Conservation (phyloP, 2,329 filamentous ascomycete genomes). For the Parascedosporium putredinis region DNA sequence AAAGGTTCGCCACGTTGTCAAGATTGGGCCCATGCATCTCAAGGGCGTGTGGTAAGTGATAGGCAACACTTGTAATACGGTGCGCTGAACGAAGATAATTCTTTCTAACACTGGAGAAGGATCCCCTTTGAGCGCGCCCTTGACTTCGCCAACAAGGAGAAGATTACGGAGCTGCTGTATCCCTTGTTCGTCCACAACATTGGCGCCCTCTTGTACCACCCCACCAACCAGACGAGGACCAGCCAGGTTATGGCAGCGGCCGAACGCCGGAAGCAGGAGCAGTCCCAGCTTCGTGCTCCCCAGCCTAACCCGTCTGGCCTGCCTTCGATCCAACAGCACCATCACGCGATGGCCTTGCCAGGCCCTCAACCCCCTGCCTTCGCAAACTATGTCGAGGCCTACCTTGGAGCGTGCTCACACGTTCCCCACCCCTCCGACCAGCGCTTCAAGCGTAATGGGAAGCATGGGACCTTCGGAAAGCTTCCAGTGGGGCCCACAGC, state of each 20-base stretch:
- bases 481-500: conserved; percentile 63
- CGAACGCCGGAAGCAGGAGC: conserved; percentile 65
- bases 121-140: conserved; percentile 96
- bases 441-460: conserved; percentile 74
- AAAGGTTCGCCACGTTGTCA: conserved; percentile 92
- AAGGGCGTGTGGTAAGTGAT: conserved; percentile 88
- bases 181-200: conserved; percentile 98
- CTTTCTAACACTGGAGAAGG: too few species aligned
- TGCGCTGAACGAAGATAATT: too few species aligned
- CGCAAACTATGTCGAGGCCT: conserved; percentile 67
- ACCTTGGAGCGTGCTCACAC: conserved; percentile 77
- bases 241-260: conserved; percentile 81
- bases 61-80: too few species aligned
- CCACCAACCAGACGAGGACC: conserved; percentile 72
- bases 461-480: conserved; percentile 64
- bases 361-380: conserved; percentile 46
- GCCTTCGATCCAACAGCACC: conserved; percentile 59
- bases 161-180: conserved; percentile 92
- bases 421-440: conserved; percentile 88
- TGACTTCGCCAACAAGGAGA: conserved; percentile 98
- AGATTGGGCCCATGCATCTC: conserved; percentile 97
- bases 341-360: conserved; percentile 47
- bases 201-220: conserved; percentile 84
- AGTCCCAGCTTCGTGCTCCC: conserved; percentile 52
- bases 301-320: conserved; percentile 42